Percentiles rank a stretch among this genome's conserved stretches.
These are phyloP conservation scores for Coniosporium tulheliwenetii DNA, from an alignment of 2,329 filamentous ascomycete genomes.

Conservation along the genomic window DNA sequence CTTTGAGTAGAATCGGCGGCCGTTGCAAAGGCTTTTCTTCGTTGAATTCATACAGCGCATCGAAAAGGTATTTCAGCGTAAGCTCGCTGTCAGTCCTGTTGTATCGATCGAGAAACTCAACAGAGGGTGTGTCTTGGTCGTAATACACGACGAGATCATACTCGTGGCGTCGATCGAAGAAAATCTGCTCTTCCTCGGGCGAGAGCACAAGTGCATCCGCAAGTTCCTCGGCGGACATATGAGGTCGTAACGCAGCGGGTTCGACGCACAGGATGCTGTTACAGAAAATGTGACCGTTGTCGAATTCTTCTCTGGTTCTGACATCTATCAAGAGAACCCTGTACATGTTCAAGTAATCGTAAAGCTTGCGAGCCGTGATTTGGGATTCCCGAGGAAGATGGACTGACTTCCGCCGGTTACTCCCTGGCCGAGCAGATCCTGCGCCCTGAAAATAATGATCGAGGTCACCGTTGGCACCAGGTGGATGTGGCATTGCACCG, in stretches of 20 bases:
- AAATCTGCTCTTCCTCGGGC: constrained; percentile 54
- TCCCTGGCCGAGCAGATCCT: constrained; percentile 13
- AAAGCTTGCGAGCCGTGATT: constrained; percentile 56
- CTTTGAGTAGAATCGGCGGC: constrained; percentile 61
- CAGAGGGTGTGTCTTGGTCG: constrained; percentile 51
- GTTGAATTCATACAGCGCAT: constrained; percentile 73
- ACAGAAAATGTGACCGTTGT: constrained; percentile 77
- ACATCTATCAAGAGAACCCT: constrained; percentile 75
- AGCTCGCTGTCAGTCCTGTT: constrained; percentile 22
- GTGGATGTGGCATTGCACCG: constrained; percentile 17
- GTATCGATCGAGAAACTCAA: constrained; percentile 34
- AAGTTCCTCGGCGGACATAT: constrained; percentile 47
- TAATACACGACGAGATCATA: constrained; percentile 88
- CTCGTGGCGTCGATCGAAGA: constrained; percentile 57
- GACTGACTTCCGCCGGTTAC: constrained; percentile 19
- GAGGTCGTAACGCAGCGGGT: constrained; percentile 57
- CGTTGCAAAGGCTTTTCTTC: constrained; percentile 58
- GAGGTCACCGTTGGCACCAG: constrained; percentile 16
- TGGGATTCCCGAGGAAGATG: constrained; percentile 40
- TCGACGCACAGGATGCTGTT: constrained; percentile 81
- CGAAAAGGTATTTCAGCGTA: constrained; percentile 56
- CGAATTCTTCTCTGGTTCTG: constrained; percentile 62
- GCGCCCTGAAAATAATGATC: constrained; percentile 27
- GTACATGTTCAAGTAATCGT: constrained; percentile 51
- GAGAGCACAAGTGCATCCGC: constrained; percentile 56